Base-by-base conservation (phyloP, 129 eudicot species). In the Centrapalus pauciflorus region DNA sequence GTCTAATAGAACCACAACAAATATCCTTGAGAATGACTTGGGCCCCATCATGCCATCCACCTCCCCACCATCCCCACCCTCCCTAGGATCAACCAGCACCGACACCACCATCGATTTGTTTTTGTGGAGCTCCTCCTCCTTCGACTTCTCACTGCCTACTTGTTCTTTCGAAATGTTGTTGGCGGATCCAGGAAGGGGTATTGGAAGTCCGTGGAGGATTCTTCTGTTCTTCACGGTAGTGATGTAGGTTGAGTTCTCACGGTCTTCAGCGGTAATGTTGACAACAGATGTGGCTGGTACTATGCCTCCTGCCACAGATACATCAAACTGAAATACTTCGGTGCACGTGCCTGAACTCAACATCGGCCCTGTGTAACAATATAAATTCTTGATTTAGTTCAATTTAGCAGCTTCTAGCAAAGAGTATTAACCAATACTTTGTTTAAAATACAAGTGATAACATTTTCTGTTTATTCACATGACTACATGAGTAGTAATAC, bases 311-410 rank as follows among this genome's bases (percentile, higher is more conserved):
- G 85, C 81, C 12, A 80, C 61, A 1, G 95, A 87, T 25, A 87
- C 82, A 20, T 94, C 99, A 69, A 94, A 94, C 70, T 86, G 99
- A 73, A 94, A 94, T 7, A 94, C 99, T 89, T 94, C 97, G 0
- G 94, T 84, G 69, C 99, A 94, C 94, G 86, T 84, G 23, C 97
- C 95, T 11, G 99, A 84, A 79, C 88, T 84, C 55, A 94, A 74
- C 90, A 94, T 66, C 51, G 96, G 95, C 25, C 99, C 99, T 94
- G 86, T 86, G 83, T 20, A 80, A 35, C 19, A 3, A 70, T 28
- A 23, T 12, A 41, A 24, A 70, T 56, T 41, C 9, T 3, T 35
- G 30, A 38, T 66, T 50, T n/a, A n/a, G n/a, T n/a, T n/a, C n/a
- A n/a, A n/a, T n/a, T n/a, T n/a, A n/a, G n/a, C n/a, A n/a, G n/a